Conservation (phyloP, 1,139 yeast species). For the Candida tropicalis region DNA sequence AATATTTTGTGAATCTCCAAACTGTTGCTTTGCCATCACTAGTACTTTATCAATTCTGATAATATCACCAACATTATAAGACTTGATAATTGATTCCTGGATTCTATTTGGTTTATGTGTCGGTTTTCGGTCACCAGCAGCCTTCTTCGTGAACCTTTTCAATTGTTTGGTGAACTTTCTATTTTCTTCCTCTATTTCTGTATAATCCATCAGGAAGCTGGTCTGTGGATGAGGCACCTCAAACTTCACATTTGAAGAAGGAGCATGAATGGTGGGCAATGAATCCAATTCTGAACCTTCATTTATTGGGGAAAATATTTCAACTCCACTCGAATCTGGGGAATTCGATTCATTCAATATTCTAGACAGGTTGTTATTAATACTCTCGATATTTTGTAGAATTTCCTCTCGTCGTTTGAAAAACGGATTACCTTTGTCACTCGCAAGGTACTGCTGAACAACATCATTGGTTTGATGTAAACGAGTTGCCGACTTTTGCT, state of each 20-base stretch:
- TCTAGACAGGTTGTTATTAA: background rate
- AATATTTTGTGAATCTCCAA: constrained; percentile 34
- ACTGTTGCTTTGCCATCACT: constrained; percentile 51
- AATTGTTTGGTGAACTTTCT: constrained; percentile 24
- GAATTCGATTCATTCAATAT: background rate
- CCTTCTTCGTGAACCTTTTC: constrained; percentile 25
- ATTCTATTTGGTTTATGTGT: constrained; percentile 24
- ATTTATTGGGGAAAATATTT: background rate
- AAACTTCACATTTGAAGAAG: constrained; percentile 12
- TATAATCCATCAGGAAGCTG: constrained; percentile 14
- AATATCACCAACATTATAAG: constrained; percentile 57
- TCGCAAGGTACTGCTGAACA: constrained; percentile 5
- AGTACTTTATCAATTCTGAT: constrained; percentile 67
- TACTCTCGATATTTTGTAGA: background rate
- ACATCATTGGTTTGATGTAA: constrained; percentile 7
- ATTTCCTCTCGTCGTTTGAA: constrained; percentile 7
- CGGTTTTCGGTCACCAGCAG: constrained; percentile 25
- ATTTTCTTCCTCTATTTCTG: constrained; percentile 24
- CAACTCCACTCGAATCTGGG: background rate
- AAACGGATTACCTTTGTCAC: background rate
- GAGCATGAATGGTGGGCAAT: background rate
- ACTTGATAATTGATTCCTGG: constrained; percentile 25
- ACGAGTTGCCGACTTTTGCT: constrained; percentile 7
- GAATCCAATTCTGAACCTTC: background rate
- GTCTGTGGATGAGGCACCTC: constrained; percentile 14